phyloP scores from a whole-genome alignment of 2,329 filamentous ascomycete species.

The Pseudopithomyces chartarum region DNA sequence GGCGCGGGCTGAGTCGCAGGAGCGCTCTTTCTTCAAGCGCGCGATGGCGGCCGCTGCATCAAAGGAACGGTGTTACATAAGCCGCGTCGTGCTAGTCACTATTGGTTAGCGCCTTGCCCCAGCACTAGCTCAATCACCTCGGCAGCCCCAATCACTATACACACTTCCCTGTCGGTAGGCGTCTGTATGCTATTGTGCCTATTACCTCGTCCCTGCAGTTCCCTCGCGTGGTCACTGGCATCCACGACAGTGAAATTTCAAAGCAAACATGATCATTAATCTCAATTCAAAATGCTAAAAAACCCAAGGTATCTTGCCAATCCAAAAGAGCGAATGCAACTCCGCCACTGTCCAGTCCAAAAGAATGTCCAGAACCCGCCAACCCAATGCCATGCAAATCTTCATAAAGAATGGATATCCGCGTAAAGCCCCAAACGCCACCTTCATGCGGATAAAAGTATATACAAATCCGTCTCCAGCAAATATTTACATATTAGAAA shows the following conservation, averaged over 20 bases:
- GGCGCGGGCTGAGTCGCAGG: constrained; percentile 2
- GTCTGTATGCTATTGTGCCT: background rate
- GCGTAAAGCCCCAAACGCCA: background rate
- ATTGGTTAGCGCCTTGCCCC: background rate
- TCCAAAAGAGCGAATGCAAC: background rate
- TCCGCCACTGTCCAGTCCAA: background rate
- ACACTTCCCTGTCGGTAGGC: background rate
- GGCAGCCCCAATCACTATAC: background rate
- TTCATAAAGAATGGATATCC: constrained; percentile 6
- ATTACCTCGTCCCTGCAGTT: background rate
- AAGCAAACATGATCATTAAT: background rate
- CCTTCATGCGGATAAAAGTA: constrained; percentile 3
- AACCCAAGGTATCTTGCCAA: background rate
- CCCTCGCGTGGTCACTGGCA: background rate
- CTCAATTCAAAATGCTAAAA: background rate
- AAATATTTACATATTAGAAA: constrained; percentile 7
- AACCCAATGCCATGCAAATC: background rate
- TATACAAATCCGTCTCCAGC: background rate
- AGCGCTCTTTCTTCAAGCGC: constrained; percentile 5
- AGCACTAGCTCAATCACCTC: background rate
- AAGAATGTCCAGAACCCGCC: background rate
- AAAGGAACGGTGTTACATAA: constrained; percentile 5
- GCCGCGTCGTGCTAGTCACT: background rate
- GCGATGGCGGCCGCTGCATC: constrained; percentile 4
- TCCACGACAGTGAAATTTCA: background rate